phyloP scores from a whole-genome alignment of 2,329 filamentous ascomycete genomes.

The Fusarium sp. region DNA sequence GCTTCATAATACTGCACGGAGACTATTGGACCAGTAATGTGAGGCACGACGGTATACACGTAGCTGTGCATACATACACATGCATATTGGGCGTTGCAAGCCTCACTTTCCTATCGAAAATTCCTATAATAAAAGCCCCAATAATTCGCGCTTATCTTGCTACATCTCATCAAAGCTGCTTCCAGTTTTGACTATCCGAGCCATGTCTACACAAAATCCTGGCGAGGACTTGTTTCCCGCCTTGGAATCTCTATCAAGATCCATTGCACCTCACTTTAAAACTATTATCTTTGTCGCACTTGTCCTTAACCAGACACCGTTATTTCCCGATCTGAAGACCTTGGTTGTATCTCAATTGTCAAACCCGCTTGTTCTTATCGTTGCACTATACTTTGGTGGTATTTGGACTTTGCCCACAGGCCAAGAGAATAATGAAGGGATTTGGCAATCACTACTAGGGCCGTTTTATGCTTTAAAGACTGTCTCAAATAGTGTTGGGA shows the following conservation, averaged over 20 bases:
- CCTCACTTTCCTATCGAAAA: not conserved
- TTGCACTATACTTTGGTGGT: slow-evolving; percentile 16
- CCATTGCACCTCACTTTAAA: slow-evolving; percentile 26
- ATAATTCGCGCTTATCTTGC: rapidly evolving
- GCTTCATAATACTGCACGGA: not conserved
- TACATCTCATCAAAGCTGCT: not conserved
- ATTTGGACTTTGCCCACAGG: slow-evolving; percentile 19
- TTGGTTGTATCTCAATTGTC: slow-evolving; percentile 19
- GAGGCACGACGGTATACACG: slow-evolving; percentile 12
- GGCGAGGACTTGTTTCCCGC: slow-evolving; percentile 35
- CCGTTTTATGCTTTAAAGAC: slow-evolving; percentile 28
- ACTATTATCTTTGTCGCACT: slow-evolving; percentile 24
- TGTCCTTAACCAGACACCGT: slow-evolving; percentile 21
- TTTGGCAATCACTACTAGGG: slow-evolving; percentile 3
- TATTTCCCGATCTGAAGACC: slow-evolving; percentile 1
- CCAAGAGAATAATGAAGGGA: not conserved
- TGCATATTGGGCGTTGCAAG: slow-evolving; percentile 5
- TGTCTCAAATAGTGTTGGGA: slow-evolving; percentile 13
- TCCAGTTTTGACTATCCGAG: not conserved
- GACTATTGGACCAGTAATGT: slow-evolving; percentile 16
- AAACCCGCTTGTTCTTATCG: slow-evolving; percentile 9
- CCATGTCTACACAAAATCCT: slow-evolving; percentile 25
- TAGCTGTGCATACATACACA: slow-evolving; percentile 21
- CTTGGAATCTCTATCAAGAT: slow-evolving; percentile 22
- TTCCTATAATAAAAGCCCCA: not conserved